Evolutionary conservation across 257 asterid species (phyloP).

Genomic region (Solanum virginianum): DNA sequence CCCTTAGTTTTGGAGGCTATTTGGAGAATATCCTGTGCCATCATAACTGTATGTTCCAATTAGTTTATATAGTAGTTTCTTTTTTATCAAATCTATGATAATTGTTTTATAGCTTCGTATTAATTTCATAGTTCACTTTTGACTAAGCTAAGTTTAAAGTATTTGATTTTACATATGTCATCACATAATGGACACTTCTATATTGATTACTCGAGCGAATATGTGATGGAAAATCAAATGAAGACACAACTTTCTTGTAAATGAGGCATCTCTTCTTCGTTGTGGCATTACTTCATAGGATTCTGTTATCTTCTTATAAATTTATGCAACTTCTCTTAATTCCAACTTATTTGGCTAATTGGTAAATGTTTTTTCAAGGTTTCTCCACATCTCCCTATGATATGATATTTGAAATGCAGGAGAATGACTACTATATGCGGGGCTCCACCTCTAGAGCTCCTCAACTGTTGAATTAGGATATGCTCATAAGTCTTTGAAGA

Average conservation of each 20-base stretch:
- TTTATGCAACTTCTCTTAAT: no score
- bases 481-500: not conserved
- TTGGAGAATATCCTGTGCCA: not conserved
- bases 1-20: not conserved
- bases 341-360: no score
- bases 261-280: no score
- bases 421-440: not conserved
- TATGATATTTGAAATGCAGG: not conserved
- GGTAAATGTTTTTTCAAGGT: no score
- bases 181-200: not conserved
- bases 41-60: not conserved
- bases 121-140: not conserved
- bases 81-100: not conserved
- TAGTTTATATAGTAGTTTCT: not conserved
- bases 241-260: no score
- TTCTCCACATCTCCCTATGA: not conserved
- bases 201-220: no score
- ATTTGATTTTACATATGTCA: not conserved
- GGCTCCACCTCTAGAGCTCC: not conserved
- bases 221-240: no score
- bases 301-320: no score
- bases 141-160: not conserved
- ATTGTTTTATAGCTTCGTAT: not conserved
- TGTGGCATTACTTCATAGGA: no score
- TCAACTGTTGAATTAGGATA: not conserved